Evolutionary conservation across 208 protist species (phyloP).

Genomic region (Trypanosoma avium): DNA sequence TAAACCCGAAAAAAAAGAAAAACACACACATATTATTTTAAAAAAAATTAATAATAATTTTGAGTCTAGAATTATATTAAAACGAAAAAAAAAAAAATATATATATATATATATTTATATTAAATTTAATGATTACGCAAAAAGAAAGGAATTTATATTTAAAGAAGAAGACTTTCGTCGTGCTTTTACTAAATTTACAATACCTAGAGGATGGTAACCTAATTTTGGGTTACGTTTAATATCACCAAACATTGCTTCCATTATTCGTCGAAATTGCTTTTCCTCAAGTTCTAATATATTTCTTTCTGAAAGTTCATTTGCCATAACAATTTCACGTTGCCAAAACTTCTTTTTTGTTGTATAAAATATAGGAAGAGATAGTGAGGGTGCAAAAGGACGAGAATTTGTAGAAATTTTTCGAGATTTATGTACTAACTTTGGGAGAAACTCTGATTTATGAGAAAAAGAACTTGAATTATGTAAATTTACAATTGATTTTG

Average conservation of each 20-base stretch:
- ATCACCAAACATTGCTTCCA: slow-evolving; percentile 9
- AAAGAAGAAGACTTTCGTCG: neutral
- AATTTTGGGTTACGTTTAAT: neutral
- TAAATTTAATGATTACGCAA: neutral
- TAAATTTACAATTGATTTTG: too few species aligned
- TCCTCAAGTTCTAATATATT: slow-evolving; percentile 42
- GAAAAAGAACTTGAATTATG: too few species aligned
- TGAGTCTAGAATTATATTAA: too few species aligned
- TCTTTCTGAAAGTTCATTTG: slow-evolving; percentile 38
- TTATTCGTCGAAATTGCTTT: slow-evolving; percentile 23
- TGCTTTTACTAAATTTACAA: neutral
- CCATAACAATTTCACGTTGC: slow-evolving; percentile 30
- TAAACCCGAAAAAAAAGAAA: neutral
- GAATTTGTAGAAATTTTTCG: too few species aligned
- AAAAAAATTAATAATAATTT: too few species aligned
- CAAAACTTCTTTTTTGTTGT: neutral
- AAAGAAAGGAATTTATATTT: neutral
- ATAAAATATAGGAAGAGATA: neutral
- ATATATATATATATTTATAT: neutral
- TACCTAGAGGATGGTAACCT: neutral
- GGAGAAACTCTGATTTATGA: too few species aligned
- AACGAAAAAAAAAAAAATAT: neutral
- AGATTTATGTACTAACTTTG: too few species aligned
- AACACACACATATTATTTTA: neutral
- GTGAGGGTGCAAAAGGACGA: too few species aligned